Evolutionary conservation across 2,329 filamentous ascomycete species (phyloP), one percentile per base, ranked within the genome.

Genomic region (Beauveria sp.): DNA sequence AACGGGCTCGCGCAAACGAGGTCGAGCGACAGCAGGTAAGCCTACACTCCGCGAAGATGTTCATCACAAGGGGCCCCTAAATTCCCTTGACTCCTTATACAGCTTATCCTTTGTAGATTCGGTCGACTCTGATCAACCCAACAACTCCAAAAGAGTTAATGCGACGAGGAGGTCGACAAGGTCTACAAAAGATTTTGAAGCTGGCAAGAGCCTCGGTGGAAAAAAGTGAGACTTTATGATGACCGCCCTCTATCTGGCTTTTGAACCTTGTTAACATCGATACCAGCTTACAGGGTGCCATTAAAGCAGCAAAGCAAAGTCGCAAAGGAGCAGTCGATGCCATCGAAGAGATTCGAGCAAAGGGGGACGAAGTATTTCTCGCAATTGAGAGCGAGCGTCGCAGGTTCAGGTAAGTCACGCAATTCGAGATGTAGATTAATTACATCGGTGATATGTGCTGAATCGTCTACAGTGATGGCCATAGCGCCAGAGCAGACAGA

Each of bases 1-100:
- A 54, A 55, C 58, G 51, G 30, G 41, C 50, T 37, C 58, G 16
- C 50, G 58, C 50, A 60, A 60, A 60, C 58, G 58, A 52, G 58
- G 41, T 41, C 58, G 58, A 47, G 41, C 50, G n/a, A 18, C 41
- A 7, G 10, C 58, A 5, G 28, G 58, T 60, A 55, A 54, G 41
- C 41, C n/a, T 6, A 7, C 18, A 44, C n/a, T 14, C 2, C 26
- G 8, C 24, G 5, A 22, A 47, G 14, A 16, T 14, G 14, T 22
- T n/a, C 24, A 26, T 4, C 20, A 34, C 26, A 53, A 41, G n/a
- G 20, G n/a, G 8, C 24, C 34, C 10, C 30, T 37, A 24, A 7
- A 3, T 26, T 4, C 10, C 26, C 14, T 37, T 16, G 34, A 8
- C 5, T n/a, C 20, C 8, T 9, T 20, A 3, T 54, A 9, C 6